phyloP scores from a whole-genome alignment of 805 yeast genomes.

The Metschnikowia henanensis region DNA sequence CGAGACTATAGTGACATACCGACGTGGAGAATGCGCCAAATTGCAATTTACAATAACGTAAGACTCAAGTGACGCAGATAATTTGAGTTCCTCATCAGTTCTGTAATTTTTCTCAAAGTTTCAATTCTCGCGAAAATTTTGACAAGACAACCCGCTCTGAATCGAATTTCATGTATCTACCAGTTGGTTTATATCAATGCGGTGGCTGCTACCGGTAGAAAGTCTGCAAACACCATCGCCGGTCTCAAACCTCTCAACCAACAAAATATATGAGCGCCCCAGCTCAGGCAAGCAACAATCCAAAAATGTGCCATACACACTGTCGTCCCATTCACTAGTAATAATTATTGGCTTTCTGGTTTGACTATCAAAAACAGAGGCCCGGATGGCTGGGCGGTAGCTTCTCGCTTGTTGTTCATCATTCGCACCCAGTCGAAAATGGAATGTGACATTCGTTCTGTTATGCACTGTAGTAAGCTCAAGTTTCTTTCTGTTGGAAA shows the following conservation, averaged over 20 bases:
- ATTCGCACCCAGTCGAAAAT: constrained; percentile 22
- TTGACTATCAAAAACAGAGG: constrained; percentile 37
- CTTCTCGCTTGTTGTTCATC: constrained; percentile 5
- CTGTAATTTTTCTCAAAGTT: not conserved
- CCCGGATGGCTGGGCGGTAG: constrained; percentile 49
- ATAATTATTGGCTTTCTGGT: constrained; percentile 31
- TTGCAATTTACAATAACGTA: not conserved
- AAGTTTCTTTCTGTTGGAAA: constrained; percentile 39
- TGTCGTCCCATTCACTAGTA: constrained; percentile 41
- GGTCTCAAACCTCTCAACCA: constrained; percentile 50
- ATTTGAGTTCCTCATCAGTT: no score
- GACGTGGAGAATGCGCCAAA: not conserved
- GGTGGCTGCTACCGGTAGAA: constrained; percentile 34
- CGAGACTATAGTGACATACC: not conserved
- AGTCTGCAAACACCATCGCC: constrained; percentile 43
- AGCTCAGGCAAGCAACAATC: constrained; percentile 26
- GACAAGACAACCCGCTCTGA: not conserved
- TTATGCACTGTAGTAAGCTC: constrained; percentile 24
- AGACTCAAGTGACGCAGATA: no score
- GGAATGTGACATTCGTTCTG: constrained; percentile 25
- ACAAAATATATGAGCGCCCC: constrained; percentile 33
- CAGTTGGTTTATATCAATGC: constrained; percentile 1
- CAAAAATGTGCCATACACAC: constrained; percentile 45
- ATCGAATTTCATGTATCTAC: not conserved
- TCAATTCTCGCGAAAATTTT: not conserved